Percentiles rank a stretch among this genome's conserved stretches.
Conservation (phyloP, 106 monocot species). For the Dendrobium officinale region DNA sequence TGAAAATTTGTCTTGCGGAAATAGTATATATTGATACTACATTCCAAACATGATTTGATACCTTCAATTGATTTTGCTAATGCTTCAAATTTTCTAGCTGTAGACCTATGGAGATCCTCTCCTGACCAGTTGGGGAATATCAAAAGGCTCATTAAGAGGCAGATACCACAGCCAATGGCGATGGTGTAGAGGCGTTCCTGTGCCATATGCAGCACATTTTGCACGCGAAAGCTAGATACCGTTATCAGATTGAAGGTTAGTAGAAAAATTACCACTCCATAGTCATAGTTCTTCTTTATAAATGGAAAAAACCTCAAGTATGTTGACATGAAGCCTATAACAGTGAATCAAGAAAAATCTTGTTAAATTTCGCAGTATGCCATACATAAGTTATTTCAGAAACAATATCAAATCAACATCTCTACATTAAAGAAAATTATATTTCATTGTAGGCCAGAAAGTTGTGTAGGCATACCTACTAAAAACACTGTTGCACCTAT, state of each 20-base stretch:
- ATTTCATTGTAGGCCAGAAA: not conserved
- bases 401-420: too few relatives aligned
- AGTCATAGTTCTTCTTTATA: slow-evolving; percentile 78
- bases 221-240: slow-evolving; percentile 54
- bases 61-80: slow-evolving; percentile 32
- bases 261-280: slow-evolving; percentile 72
- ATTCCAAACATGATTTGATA: not conserved
- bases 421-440: too few relatives aligned
- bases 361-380: too few relatives aligned
- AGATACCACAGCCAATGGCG: slow-evolving; percentile 60
- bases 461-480: slow-evolving; percentile 29
- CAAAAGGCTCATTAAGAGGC: slow-evolving; percentile 65
- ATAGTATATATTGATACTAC: not conserved
- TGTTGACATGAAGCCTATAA: slow-evolving; percentile 49
- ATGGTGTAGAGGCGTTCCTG: slow-evolving; percentile 61
- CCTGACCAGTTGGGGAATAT: slow-evolving; percentile 75
- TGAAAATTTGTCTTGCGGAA: not conserved
- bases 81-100: slow-evolving; percentile 15
- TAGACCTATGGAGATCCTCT: slow-evolving; percentile 59
- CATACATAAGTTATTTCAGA: too few relatives aligned
- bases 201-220: slow-evolving; percentile 53
- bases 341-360: not conserved
- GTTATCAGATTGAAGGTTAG: slow-evolving; percentile 81
- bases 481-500: slow-evolving; percentile 52
- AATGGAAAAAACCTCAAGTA: slow-evolving; percentile 58